These are phyloP conservation scores for Allantophomopsis lycopodina DNA, from an alignment of 2,329 filamentous ascomycete genomes.

Conservation along the genomic window DNA sequence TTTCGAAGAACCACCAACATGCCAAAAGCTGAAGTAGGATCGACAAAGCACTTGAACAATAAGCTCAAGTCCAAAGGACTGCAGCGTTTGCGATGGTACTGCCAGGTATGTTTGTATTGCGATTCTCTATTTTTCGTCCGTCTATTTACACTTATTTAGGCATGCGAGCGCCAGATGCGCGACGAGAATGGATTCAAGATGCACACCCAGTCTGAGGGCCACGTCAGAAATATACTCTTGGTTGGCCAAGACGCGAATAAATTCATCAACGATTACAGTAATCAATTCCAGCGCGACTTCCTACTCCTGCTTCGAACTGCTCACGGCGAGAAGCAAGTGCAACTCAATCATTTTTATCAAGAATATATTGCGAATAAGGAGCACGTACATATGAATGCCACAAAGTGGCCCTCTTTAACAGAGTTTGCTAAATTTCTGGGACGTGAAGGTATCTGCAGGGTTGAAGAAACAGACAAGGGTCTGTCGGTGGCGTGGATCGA, in stretches of 20 bases:
- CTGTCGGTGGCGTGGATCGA: constrained; percentile 85
- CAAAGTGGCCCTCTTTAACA: constrained; percentile 74
- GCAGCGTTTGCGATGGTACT: constrained; percentile 84
- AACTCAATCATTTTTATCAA: constrained; percentile 91
- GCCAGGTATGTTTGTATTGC: constrained; percentile 34
- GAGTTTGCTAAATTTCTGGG: constrained; percentile 85
- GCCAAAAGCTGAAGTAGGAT: constrained; percentile 85
- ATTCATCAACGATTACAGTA: constrained; percentile 68
- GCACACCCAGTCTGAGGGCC: constrained; percentile 72
- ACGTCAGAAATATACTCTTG: constrained; percentile 79
- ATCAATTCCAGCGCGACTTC: constrained; percentile 73
- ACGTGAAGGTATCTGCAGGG: constrained; percentile 72
- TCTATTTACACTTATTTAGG: constrained; percentile 26
- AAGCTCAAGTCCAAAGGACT: constrained; percentile 72
- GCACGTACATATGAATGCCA: constrained; percentile 90
- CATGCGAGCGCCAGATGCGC: constrained; percentile 63
- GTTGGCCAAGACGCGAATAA: constrained; percentile 82
- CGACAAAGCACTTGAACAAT: constrained; percentile 82
- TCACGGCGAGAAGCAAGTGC: constrained; percentile 81
- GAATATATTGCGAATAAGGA: constrained; percentile 80
- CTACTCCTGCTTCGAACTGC: constrained; percentile 62
- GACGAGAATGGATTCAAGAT: constrained; percentile 90
- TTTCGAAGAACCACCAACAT: constrained; percentile 36
- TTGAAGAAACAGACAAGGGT: constrained; percentile 83
- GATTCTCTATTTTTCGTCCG: neutral